Evolutionary conservation across 768 basidiomycete genomes (phyloP).

Genomic region (Tulasnella sp.): DNA sequence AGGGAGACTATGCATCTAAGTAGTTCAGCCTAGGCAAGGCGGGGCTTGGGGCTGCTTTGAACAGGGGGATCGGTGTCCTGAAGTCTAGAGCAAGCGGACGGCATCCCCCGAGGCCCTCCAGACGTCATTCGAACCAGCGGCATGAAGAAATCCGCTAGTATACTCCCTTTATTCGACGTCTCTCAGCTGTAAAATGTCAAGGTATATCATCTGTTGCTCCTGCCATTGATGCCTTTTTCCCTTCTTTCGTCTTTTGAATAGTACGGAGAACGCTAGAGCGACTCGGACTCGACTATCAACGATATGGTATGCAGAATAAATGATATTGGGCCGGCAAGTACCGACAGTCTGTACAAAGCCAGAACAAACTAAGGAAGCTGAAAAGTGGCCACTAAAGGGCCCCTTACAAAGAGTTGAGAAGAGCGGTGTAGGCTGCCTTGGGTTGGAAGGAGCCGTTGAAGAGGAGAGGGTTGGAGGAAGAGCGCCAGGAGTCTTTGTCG

Average conservation of each 20-base stretch:
- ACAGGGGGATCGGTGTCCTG: too few relatives aligned
- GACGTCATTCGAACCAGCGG: too few relatives aligned
- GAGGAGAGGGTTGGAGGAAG: constrained; percentile 22
- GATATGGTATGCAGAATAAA: neutral
- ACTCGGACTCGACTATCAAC: neutral
- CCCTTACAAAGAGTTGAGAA: constrained; percentile 14
- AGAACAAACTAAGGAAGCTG: neutral
- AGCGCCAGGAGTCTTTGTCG: constrained; percentile 24
- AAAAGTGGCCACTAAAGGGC: neutral
- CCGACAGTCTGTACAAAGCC: neutral
- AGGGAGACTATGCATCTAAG: too few relatives aligned
- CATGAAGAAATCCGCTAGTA: too few relatives aligned
- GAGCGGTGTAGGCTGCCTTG: constrained; percentile 23
- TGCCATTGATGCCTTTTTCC: neutral
- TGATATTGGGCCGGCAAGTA: neutral
- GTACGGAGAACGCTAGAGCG: neutral
- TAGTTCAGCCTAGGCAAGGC: too few relatives aligned
- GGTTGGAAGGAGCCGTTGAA: constrained; percentile 22
- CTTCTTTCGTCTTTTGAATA: neutral
- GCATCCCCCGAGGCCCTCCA: too few relatives aligned
- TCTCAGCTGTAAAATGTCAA: too few relatives aligned
- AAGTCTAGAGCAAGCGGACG: too few relatives aligned
- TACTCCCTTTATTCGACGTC: too few relatives aligned
- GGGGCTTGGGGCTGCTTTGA: too few relatives aligned
- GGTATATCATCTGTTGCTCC: too few relatives aligned